Percentiles rank a stretch among this genome's conserved stretches.
Conservation (phyloP, 2,329 filamentous ascomycete genomes). For the Incumbomyces delicatus region DNA sequence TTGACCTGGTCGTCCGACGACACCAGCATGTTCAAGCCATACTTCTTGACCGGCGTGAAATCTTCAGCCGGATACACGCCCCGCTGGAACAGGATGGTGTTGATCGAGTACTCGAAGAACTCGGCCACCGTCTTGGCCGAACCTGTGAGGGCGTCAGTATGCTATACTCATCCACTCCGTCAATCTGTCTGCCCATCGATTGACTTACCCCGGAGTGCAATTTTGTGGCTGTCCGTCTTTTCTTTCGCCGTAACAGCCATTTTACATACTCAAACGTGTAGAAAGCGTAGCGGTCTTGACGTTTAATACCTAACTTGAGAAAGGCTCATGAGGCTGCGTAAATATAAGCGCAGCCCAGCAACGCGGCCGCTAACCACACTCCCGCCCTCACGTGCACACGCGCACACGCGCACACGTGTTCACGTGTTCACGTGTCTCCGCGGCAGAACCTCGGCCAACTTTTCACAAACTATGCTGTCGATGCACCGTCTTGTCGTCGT, state of each 20-base stretch:
- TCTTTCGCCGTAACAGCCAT: slow-evolving; percentile 38
- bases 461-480: too few species aligned
- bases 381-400: neutral
- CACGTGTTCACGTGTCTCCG: too few species aligned
- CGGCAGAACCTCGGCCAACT: too few species aligned
- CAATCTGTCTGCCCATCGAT: neutral
- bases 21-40: slow-evolving; percentile 77
- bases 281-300: too few species aligned
- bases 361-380: neutral
- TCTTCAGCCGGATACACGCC: slow-evolving; percentile 85
- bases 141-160: slow-evolving; percentile 31
- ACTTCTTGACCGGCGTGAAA: slow-evolving; percentile 98
- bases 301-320: too few species aligned
- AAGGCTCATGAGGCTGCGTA: neutral
- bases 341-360: neutral
- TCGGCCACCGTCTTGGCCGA: slow-evolving; percentile 84
- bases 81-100: slow-evolving; percentile 61
- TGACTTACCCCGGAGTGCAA: slow-evolving; percentile 53
- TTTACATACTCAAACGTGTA: neutral
- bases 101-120: slow-evolving; percentile 96
- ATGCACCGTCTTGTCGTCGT: too few species aligned
- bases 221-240: slow-evolving; percentile 88
- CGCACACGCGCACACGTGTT: neutral
- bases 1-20: slow-evolving; percentile 97
- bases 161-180: slow-evolving; percentile 1